Evolutionary conservation across 768 basidiomycete genomes (phyloP), one percentile per base, ranked within the genome.

Genomic region (Hortiboletus campestris): DNA sequence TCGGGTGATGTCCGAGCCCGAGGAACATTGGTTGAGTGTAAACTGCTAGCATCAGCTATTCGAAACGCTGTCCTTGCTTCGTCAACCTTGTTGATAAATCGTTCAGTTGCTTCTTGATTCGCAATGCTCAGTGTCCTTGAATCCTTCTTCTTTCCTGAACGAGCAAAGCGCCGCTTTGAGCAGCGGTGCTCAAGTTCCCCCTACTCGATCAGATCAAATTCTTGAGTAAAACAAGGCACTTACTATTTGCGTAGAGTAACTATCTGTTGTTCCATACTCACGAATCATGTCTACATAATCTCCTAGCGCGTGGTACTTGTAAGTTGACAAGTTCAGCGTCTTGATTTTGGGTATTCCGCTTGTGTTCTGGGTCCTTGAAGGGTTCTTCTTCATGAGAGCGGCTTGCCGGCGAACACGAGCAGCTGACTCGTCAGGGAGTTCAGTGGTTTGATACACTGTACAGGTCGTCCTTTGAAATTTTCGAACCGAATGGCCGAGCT

Each of bases 121-220:
- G 67, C 66, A 35, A 80, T 74, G 3, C 51, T 77, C 67, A 0
- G 38, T 6, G 3, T 36, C 40, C 17, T 60, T 42, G 19, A 65
- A 0, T 14, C 49, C 68, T 49, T 48, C 25, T 65, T 69, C 53
- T 77, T 78, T 52, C 75, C 76, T 0, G 75, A 75, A 0, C 64
- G 46, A 0, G 49, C 58, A 46, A 75, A 80, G 11, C 71, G 57
- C 0, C 62, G 60, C 56, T 81, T 80, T 9, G 72, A 55, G 0
- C 52, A 57, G 0, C 67, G 58, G 47, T 80, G 76, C 43, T 75
- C 66, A 0, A 34, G 34, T 34, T 34, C 34, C 13, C 34, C 34
- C 34, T 34, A 34, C 11, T 34, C 9, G 34, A 11, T 34, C 34
- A 34, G 34, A 34, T 34, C 11, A 11, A 34, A 13, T 34, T 34